Evolutionary conservation across 169 alveolate species (phyloP).

Genomic region (Plasmodium sp.): DNA sequence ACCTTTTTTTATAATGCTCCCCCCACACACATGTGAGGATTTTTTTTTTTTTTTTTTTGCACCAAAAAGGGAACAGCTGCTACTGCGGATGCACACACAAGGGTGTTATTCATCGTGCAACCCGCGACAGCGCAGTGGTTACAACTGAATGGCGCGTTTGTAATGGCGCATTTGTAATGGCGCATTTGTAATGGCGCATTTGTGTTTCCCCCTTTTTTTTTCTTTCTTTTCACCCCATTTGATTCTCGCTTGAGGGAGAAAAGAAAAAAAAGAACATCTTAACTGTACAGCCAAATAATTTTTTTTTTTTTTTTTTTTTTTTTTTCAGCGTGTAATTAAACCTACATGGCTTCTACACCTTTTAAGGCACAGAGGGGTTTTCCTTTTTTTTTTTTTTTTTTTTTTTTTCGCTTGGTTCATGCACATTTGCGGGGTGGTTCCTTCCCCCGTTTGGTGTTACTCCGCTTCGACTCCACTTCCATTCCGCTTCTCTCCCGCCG

Average conservation of each 20-base stretch:
- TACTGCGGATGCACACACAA: not conserved
- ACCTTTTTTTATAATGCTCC: not conserved
- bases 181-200: not conserved
- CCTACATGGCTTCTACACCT: not conserved
- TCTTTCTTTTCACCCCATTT: not conserved
- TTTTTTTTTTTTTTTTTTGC: not conserved
- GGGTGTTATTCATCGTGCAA: not conserved
- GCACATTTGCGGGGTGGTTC: not conserved
- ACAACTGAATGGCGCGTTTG: not conserved
- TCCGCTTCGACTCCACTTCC: too few relatives aligned
- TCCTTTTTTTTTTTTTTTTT: not conserved
- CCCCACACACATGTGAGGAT: not conserved
- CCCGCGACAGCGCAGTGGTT: not conserved
- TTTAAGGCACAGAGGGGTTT: not conserved
- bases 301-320: slow-evolving; percentile 45
- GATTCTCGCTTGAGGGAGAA: not conserved
- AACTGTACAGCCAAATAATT: not conserved
- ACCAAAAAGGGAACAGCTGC: not conserved
- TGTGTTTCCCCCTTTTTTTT: not conserved
- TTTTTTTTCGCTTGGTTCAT: not conserved
- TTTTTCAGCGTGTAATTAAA: not conserved
- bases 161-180: not conserved
- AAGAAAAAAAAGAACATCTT: not conserved
- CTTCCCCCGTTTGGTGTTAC: not conserved
- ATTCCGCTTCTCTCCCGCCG: not conserved